Conservation (phyloP, 306 rosid genomes). For the Ormosia emarginata region DNA sequence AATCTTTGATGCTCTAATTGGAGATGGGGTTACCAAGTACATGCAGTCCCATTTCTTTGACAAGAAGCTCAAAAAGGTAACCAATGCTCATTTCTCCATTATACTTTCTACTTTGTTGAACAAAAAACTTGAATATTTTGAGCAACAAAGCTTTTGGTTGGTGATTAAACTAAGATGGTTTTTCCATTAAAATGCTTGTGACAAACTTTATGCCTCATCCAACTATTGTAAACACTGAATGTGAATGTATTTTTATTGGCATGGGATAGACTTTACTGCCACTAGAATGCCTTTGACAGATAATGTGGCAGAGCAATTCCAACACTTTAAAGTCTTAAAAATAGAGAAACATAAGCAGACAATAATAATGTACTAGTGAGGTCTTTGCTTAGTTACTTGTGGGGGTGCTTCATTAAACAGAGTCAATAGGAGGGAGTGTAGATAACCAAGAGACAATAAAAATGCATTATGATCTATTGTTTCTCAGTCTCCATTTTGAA, state of each 20-base stretch:
- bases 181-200: neutral
- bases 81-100: neutral
- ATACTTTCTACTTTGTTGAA: neutral
- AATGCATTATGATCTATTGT: neutral
- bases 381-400: too few relatives aligned
- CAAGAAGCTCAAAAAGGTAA: constrained; percentile 63
- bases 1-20: constrained; percentile 59
- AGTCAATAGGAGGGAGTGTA: too few relatives aligned
- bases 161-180: neutral
- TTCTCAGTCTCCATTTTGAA: neutral
- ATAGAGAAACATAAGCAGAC: too few relatives aligned
- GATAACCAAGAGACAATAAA: neutral
- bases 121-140: neutral
- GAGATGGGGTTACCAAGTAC: constrained; percentile 59
- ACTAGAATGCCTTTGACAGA: neutral
- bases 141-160: neutral
- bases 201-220: neutral
- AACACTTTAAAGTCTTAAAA: too few relatives aligned
- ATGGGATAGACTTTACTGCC: neutral
- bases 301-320: neutral
- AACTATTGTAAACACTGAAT: neutral
- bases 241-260: neutral
- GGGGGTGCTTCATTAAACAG: too few relatives aligned
- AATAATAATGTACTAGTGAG: too few relatives aligned
- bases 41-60: constrained; percentile 65